Evolutionary conservation across 2,329 filamentous ascomycete genomes (phyloP), one percentile per base, ranked within the genome.

Genomic region (Sclerotinia sclerotiorum): DNA sequence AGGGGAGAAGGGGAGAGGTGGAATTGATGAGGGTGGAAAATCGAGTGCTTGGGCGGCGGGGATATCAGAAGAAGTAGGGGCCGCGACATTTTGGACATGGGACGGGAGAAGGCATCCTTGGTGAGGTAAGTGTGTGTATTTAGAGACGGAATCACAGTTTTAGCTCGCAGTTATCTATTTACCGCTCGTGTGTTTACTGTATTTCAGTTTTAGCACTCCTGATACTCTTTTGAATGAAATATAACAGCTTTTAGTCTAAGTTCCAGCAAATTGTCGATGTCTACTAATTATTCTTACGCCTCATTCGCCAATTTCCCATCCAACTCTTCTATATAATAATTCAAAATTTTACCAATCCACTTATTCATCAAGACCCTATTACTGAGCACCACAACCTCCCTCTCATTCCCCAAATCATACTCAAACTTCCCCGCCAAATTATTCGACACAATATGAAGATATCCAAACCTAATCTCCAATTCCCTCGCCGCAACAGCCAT

Each of bases 391-490:
- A 8, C 10, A 5, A 1, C 27, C n/a, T 56, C 32, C 63, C 46
- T 65, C 24, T 65, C 49, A 42, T 46, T 56, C 46, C 19, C 49
- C 63, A 54, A 29, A 55, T 65, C 29, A 65, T 57, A 44, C 35
- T 65, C 51, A 32, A 49, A 62, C 24, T 19, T 19, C 3, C 46
- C n/a, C 11, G 27, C 52, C 35, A 65, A 19, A 57, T 21, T 44
- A 57, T 57, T 57, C 51, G 63, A 62, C 46, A 62, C 58, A 17
- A 62, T 5, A 51, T 62, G 58, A 46, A 62, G 19, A 10, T 35
- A 49, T 2, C 58, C 58, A 62, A 62, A 62, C 29, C 21, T 24
- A 1, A 62, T 21, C 0, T 29, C n/a, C 13, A 1, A 19, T 11
- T 62, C 44, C 46, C 21, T 39, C 58, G 27, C 58, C 58, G 29